Evolutionary conservation across 768 basidiomycete species (phyloP).

Genomic region (Russula olivacea): DNA sequence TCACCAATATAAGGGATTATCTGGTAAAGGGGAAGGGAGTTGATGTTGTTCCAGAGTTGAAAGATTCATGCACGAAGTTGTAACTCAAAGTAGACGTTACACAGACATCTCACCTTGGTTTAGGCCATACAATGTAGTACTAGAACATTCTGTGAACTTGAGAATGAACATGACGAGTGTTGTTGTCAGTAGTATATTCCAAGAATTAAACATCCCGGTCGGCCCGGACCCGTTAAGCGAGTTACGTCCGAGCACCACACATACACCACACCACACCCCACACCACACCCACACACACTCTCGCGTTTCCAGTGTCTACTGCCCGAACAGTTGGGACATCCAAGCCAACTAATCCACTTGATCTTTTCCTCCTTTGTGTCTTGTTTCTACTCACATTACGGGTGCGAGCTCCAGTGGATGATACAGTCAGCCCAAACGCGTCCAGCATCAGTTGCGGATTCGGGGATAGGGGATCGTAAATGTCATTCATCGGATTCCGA

Average conservation of each 20-base stretch:
- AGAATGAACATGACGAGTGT: too few species aligned
- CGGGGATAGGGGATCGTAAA: slow-evolving; percentile 1
- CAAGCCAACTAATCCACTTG: neutral
- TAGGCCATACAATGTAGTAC: neutral
- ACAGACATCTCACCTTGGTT: neutral
- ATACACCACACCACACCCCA: neutral
- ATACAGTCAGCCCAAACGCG: slow-evolving; percentile 16
- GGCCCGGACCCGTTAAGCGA: neutral
- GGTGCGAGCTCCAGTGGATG: neutral
- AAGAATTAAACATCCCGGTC: neutral
- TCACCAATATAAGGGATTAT: slow-evolving; percentile 71
- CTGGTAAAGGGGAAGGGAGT: slow-evolving; percentile 55
- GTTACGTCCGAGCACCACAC: neutral
- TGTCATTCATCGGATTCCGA: slow-evolving; percentile 13
- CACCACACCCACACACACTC: neutral
- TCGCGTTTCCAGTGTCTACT: neutral
- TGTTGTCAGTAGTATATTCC: too few species aligned
- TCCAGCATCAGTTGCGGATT: slow-evolving; percentile 20
- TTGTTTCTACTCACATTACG: neutral
- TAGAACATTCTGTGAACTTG: too few species aligned
- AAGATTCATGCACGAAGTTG: slow-evolving; percentile 20
- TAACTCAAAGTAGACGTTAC: neutral
- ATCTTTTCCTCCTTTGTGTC: neutral
- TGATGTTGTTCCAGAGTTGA: slow-evolving; percentile 60
- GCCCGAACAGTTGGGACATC: neutral